Evolutionary conservation across 345 rosid genomes (phyloP), one percentile per base, ranked within the genome.

Genomic region (Psidium guajava): DNA sequence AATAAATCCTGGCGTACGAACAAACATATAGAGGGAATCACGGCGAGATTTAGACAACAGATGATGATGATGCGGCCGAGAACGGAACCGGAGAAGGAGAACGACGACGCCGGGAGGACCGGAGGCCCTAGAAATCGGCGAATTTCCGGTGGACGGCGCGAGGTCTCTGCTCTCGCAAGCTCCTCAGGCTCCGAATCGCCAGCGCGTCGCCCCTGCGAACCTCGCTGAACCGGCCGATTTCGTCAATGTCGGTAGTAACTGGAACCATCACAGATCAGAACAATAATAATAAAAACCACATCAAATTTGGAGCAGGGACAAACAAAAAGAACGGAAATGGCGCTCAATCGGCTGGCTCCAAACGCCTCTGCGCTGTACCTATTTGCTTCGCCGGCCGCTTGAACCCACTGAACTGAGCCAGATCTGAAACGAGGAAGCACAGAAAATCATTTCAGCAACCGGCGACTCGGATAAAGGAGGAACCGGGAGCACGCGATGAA

Each of bases 371-470:
- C 94, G 93, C 88, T 89, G 64, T 91, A 97, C 98, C 97, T 92
- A 88, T 54, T 82, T 69, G 90, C 81, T 91, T 88, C 22, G 92
- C 85, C 51, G 85, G 32, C 56, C 85, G 93, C 89, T 90, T 90
- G 91, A 95, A 91, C 88, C 88, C 91, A 44, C 89, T 92, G 88
- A 97, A 95, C 83, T 91, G 92, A 86, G 93, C 95, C 91, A 96
- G 93, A 93, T 97, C 99, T 97, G 94, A 81, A 86, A 86, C 47
- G 36, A 59, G 36, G 82, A 21, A 74, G 42, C 69, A 27, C 36
- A 12, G 51, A 58, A 54, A 32, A 42, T 64, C 58, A 25, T 77
- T 77, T 85, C 21, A 84, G 14, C 27, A 9, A 83, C 13, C 53
- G 53, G 25, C 83, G 1, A 82, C 54, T 58, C 61, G 14, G 50